Evolutionary conservation across 345 rosid species (phyloP).

Genomic region (Fremontodendron californicum): DNA sequence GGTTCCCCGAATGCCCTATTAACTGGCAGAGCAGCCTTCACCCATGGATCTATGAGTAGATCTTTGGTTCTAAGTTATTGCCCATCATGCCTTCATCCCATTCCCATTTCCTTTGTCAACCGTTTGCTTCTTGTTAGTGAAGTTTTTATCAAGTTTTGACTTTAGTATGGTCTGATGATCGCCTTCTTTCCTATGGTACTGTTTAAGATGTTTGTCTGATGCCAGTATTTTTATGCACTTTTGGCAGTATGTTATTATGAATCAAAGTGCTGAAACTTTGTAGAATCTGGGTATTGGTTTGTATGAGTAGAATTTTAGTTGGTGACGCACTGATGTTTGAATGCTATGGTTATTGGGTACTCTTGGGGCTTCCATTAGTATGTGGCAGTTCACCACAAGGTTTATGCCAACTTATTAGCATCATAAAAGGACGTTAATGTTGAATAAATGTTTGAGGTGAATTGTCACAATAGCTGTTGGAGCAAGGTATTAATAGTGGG

Average conservation of each 20-base stretch:
- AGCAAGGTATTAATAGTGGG: too few species aligned
- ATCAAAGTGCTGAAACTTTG: background rate
- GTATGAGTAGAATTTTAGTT: background rate
- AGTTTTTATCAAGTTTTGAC: background rate
- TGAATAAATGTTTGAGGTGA: background rate
- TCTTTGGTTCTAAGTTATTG: background rate
- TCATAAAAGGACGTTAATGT: background rate
- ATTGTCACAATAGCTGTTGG: background rate
- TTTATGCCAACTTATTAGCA: too few species aligned
- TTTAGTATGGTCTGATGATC: background rate
- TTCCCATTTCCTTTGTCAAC: background rate
- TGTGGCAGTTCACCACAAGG: background rate
- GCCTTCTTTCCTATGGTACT: too few species aligned
- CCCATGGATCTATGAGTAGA: slow-evolving; percentile 83
- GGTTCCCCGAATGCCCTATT: slow-evolving; percentile 82
- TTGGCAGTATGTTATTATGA: background rate
- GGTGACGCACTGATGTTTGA: background rate
- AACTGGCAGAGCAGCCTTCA: slow-evolving; percentile 80
- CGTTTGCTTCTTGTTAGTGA: background rate
- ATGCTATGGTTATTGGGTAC: background rate
- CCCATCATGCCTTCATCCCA: background rate
- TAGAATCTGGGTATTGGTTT: background rate
- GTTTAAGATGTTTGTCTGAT: background rate
- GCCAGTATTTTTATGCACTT: background rate
- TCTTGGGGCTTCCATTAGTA: too few species aligned